Base-by-base conservation (phyloP, 1,284 basidiomycete genomes). In the Mycena sp. region DNA sequence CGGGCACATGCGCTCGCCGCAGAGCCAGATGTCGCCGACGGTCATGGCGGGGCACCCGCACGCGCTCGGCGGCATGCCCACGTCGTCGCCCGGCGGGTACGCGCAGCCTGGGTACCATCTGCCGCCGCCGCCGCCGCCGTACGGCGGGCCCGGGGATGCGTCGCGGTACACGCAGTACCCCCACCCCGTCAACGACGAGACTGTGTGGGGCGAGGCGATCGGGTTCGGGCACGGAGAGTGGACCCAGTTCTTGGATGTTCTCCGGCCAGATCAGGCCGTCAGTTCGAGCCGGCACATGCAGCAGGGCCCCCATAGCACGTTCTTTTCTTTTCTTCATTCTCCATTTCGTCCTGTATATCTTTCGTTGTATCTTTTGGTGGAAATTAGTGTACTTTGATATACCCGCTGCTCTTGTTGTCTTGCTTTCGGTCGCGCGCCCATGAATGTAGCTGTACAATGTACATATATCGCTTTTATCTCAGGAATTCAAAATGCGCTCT, bases 151-250 rank as follows among this genome's bases (percentile, higher is more conserved):
- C n/a, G n/a, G 30, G 7, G 66, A 69, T 30, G 57, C 53, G 4
- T 19, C 52, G 11, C 66, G 69, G 30, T 70, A 76, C 35, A 55
- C 71, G 26, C 73, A 78, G 41, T 82, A 82, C 64, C 67, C 75
- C 14, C 77, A 78, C 57, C 77, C 81, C 32, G 79, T 79, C 43
- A 85, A 85, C 55, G 83, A 86, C 58, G 69, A 79, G 23, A 75
- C 76, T 6, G 85, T 87, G 77, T 88, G 86, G 86, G 86, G 87
- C 30, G 81, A 86, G 9, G 82, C 85, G 26, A 80, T 86, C 54
- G 87, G 87, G 28, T 85, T 88, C 68, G 86, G 81, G 48, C 85
- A 86, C 64, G 81, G 83, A 40, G 86, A 88, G 72, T 88, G 83
- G 83, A 77, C 79, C 4, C 81, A 83, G 51, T 83, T 85, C 64